Percentiles rank a stretch among this genome's conserved stretches.
phyloP scores from a whole-genome alignment of 2,329 filamentous ascomycete species.

The Capronia americana region DNA sequence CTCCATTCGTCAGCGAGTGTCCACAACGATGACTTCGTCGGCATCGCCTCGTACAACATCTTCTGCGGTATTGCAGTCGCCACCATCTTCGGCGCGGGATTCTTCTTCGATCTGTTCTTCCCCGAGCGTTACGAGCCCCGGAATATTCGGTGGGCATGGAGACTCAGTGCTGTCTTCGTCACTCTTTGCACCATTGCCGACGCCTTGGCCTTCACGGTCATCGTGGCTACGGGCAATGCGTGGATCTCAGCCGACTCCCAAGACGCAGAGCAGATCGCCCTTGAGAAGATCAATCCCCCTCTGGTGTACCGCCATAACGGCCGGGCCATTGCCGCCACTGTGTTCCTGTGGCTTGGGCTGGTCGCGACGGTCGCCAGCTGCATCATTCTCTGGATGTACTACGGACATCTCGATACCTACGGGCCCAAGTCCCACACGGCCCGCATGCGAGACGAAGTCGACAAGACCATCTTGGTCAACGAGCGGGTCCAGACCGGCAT shows the following conservation, averaged over 20 bases:
- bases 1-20: conserved; percentile 51
- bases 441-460: conserved; percentile 31
- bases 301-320: conserved; percentile 58
- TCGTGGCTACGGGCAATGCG: conserved; percentile 56
- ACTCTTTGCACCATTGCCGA: conserved; percentile 55
- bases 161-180: conserved; percentile 57
- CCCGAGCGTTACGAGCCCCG: conserved; percentile 59
- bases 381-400: conserved; percentile 36
- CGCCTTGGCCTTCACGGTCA: conserved; percentile 59
- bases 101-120: conserved; percentile 69
- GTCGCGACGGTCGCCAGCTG: conserved; percentile 52
- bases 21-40: conserved; percentile 63
- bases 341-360: conserved; percentile 61
- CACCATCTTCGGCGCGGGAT: conserved; percentile 64
- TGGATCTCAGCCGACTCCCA: conserved; percentile 51
- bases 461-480: conserved; percentile 30
- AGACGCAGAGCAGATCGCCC: conserved; percentile 42
- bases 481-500: conserved; percentile 16
- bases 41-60: conserved; percentile 64
- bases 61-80: conserved; percentile 64
- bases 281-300: conserved; percentile 42
- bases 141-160: conserved; percentile 61
- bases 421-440: conserved; percentile 33
- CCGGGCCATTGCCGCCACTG: conserved; percentile 58
- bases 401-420: conserved; percentile 32